Percentiles rank a stretch among this genome's conserved stretches.
phyloP scores from a whole-genome alignment of 805 yeast species.

The Starmerella geochares region DNA sequence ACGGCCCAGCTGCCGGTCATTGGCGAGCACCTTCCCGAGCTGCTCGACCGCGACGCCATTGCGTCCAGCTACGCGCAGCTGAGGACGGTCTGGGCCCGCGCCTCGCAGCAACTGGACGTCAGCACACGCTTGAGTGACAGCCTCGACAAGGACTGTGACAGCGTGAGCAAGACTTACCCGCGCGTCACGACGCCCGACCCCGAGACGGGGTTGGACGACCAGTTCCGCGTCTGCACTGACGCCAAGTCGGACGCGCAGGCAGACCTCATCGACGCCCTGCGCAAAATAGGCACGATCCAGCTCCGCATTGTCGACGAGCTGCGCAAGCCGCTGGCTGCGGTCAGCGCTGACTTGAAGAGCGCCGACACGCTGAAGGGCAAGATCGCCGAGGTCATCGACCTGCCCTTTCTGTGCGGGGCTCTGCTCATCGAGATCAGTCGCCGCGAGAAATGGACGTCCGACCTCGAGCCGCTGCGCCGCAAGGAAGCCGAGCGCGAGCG shows the following conservation, averaged over 20 bases:
- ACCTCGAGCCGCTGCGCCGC: constrained; percentile 42
- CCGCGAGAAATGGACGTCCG: constrained; percentile 21
- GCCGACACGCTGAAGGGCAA: constrained; percentile 28
- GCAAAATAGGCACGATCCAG: constrained; percentile 27
- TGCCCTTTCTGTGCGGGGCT: constrained; percentile 34
- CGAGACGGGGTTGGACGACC: neutral
- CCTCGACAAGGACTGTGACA: neutral
- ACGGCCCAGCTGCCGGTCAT: constrained; percentile 12
- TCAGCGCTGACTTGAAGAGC: constrained; percentile 24
- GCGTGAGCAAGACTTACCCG: neutral
- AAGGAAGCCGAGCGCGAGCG: constrained; percentile 36
- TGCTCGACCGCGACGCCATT: constrained; percentile 7
- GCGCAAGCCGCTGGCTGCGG: constrained; percentile 25
- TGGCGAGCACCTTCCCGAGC: constrained; percentile 13
- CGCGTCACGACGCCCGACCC: neutral
- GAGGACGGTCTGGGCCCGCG: constrained; percentile 4
- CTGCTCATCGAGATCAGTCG: constrained; percentile 31
- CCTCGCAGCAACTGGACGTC: neutral
- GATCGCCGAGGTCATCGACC: constrained; percentile 31
- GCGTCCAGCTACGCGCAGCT: constrained; percentile 5
- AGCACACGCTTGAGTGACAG: neutral
- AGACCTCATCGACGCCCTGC: constrained; percentile 11
- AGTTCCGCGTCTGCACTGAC: constrained; percentile 1
- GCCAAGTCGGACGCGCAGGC: neutral
- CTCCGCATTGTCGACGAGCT: constrained; percentile 24